Base-by-base conservation (phyloP, 1,139 yeast species). In the Hyphopichia pseudoburtonii region DNA sequence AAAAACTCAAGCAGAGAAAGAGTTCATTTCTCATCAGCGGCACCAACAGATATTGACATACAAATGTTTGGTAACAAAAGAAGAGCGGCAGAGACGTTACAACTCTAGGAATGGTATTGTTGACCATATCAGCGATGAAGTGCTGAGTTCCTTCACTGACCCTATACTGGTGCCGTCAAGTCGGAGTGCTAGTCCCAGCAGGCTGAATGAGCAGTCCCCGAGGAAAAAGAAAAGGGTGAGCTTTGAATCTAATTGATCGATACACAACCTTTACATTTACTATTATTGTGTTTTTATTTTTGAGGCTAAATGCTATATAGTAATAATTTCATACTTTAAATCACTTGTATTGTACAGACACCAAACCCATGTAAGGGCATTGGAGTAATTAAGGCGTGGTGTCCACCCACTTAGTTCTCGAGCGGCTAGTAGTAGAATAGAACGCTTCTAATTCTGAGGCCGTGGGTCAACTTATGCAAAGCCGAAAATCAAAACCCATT, bases 21-120 rank as follows among this genome's bases (percentile, higher is more conserved):
- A 47, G 28, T 31, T 24, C 10, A 56, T 45, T 33, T 41, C 53
- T 17, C 54, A 54, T 12, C 54, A 52, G 38, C 49, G 74, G 32
- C 52, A 54, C 33, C 49, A 51, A 42, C 63, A 58, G 38, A 52
- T 67, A 11, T 51, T 45, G 17, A 57, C 57, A 23, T 61, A 64
- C 48, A 59, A 64, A 37, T 47, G 48, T 12, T 26, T 44, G 24
- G 40, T 52, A 3, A 34, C 52, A 12, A 45, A 43, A 37, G 68
- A 63, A 37, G 51, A 56, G 32, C 43, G 71, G 40, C 44, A 50
- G 42, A 39, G 54, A 49, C 47, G 66, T 40, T 39, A 54, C 46
- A 35, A 47, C 10, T 17, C 22, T 11, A 24, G 27, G n/a, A 21
- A 21, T 21, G 9, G 23, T 7, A 21, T 10, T 10, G 23, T 7